Base-by-base conservation (phyloP, 2,329 filamentous ascomycete genomes). In the Nemania serpens region DNA sequence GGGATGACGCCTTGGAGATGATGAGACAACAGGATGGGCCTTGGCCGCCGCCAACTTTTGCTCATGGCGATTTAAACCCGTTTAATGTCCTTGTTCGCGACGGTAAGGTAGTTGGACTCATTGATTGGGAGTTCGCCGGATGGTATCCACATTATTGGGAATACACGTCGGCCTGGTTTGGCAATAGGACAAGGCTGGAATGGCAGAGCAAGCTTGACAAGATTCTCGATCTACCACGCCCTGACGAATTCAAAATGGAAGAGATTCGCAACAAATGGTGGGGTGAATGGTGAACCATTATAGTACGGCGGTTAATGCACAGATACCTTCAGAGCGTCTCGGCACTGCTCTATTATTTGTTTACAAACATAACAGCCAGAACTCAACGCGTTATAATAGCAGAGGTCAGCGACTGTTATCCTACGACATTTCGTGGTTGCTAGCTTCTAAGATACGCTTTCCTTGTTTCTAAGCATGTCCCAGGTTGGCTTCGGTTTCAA, bases 81-180 rank as follows among this genome's bases (percentile, higher is more conserved):
- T 37, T 17, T 22, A 54, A 54, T 29, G 18, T 54, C 37, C n/a
- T 46, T 6, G 12, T 46, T 37, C 51, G 18, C n/a, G 42, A 37
- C 18, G 29, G 41, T 22, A 54, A 54, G 17, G 41, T 54, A 13
- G 51, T 18, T 29, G 29, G 29, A 45, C 15, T 54, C 18, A 46
- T 54, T 11, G 41, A 47, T 47, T 55, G 42, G 52, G 52, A 55
- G 13, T 47, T 47, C 34, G 13, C 48, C 17, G 48, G 48, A 25
- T 51, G 48, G 34, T 51, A 51, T 51, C 48, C 34, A 41, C 11
- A 51, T 51, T 39, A 51, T 10, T 51, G 42, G 52, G 33, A 46
- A 39, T 55, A 47, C 34, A 29, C 33, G 33, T 22, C 52, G 13
- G 33, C 18, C 18, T 47, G 45, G 36, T 42, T 41, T 20, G 36